Evolutionary conservation across 1,139 yeast genomes (phyloP).

Genomic region (Tardiomyces depauwii): DNA sequence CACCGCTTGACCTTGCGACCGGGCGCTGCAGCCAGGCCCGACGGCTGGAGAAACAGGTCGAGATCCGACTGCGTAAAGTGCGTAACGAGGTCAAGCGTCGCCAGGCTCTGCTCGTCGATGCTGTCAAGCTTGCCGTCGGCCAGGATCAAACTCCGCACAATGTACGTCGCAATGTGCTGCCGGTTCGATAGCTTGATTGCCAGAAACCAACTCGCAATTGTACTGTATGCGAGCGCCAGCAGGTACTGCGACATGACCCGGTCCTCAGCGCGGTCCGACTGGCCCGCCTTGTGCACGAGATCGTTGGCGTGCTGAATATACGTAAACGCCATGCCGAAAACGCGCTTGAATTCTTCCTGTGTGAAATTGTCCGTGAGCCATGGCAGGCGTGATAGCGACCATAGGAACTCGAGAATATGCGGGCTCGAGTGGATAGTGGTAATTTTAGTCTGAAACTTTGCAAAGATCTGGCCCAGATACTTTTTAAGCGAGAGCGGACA

Average conservation of each 20-base stretch:
- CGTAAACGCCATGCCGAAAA: slow-evolving; percentile 75
- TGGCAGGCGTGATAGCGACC: slow-evolving; percentile 57
- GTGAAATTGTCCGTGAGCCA: slow-evolving; percentile 61
- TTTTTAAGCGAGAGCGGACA: slow-evolving; percentile 65
- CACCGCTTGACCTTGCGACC: slow-evolving; percentile 33
- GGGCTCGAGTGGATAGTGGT: slow-evolving; percentile 61
- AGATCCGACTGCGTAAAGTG: slow-evolving; percentile 59
- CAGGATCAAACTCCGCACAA: slow-evolving; percentile 45
- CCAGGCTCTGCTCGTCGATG: slow-evolving; percentile 45
- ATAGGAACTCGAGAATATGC: slow-evolving; percentile 65
- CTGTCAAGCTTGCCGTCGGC: slow-evolving; percentile 30
- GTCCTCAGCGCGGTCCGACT: slow-evolving; percentile 20
- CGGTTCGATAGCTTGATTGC: slow-evolving; percentile 52
- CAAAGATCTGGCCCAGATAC: slow-evolving; percentile 51
- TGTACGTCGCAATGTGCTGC: slow-evolving; percentile 46
- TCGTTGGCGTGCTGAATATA: slow-evolving; percentile 66
- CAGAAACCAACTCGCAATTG: slow-evolving; percentile 64
- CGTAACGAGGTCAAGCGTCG: slow-evolving; percentile 55
- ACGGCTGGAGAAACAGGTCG: slow-evolving; percentile 36
- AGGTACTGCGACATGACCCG: slow-evolving; percentile 48
- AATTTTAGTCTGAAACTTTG: slow-evolving; percentile 61
- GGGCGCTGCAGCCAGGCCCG: slow-evolving; percentile 10
- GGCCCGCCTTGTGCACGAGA: slow-evolving; percentile 17
- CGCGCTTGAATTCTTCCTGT: slow-evolving; percentile 64
- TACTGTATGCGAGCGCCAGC: slow-evolving; percentile 52